These are phyloP conservation scores for Sporothrix variecibatus DNA, from an alignment of 2,329 filamentous ascomycete genomes.

Conservation along the genomic window DNA sequence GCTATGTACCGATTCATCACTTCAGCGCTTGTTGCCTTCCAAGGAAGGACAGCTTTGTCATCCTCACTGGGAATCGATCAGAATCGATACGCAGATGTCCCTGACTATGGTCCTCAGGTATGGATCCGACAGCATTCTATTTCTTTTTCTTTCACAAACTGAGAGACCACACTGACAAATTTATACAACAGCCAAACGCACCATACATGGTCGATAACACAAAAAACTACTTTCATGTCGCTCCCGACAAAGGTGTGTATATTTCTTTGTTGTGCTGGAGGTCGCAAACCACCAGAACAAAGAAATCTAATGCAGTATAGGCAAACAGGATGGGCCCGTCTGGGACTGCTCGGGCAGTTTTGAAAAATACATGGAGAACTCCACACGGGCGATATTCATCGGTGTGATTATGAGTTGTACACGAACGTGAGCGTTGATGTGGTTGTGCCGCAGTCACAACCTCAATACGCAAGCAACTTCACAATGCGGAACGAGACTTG, in stretches of 20 bases:
- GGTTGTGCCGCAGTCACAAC: not conserved
- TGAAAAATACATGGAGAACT: not conserved
- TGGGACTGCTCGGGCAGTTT: not conserved
- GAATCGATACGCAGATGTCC: not conserved
- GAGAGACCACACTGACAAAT: not conserved
- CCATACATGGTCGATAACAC: not conserved
- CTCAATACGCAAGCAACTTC: not conserved
- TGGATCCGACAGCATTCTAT: no score
- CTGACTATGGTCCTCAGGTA: not conserved
- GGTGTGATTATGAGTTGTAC: not conserved
- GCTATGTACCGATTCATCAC: no score
- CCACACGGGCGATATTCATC: not conserved
- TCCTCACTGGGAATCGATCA: not conserved
- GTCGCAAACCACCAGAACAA: no score
- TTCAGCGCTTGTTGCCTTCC: no score
- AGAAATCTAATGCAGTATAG: not conserved
- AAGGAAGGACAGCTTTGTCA: no score
- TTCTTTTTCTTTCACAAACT: no score
- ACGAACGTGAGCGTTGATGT: not conserved
- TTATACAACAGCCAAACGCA: not conserved
- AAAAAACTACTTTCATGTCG: not conserved
- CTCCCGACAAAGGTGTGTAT: not conserved
- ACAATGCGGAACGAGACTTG: not conserved
- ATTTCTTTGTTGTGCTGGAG: not conserved
- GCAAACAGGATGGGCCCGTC: not conserved